These are phyloP conservation scores for Schizosaccharomyces cryophilus DNA, from an alignment of 805 yeast genomes.

Conservation along the genomic window DNA sequence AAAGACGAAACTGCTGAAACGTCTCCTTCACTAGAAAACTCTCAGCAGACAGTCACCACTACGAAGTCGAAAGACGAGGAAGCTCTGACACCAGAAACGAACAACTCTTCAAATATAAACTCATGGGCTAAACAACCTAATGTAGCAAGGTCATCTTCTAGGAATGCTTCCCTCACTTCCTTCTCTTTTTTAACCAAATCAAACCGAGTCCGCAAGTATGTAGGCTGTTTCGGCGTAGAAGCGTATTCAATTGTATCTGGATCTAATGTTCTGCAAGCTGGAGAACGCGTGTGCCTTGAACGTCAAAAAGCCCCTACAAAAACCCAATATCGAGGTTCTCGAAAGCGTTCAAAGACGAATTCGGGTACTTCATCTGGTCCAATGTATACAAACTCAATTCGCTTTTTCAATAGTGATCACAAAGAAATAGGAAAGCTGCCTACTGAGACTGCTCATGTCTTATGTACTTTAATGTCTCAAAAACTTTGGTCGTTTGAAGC, in stretches of 20 bases:
- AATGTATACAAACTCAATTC: constrained; percentile 9
- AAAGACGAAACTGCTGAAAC: no score
- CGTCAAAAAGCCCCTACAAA: constrained; percentile 7
- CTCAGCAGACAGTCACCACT: no score
- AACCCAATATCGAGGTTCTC: constrained; percentile 4
- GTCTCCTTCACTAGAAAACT: no score
- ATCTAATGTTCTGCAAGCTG: constrained; percentile 11
- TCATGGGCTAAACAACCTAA: no score
- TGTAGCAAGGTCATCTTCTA: not conserved
- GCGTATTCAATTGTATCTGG: constrained; percentile 18
- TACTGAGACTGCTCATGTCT: constrained; percentile 37
- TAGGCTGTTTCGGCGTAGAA: constrained; percentile 17
- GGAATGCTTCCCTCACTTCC: not conserved
- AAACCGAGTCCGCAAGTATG: not conserved
- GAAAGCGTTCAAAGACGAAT: not conserved
- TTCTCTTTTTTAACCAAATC: not conserved
- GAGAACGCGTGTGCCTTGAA: constrained; percentile 12
- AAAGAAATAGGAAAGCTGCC: constrained; percentile 58
- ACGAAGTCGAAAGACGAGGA: no score
- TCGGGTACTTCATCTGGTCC: not conserved
- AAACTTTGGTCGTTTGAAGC: constrained; percentile 31
- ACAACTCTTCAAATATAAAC: no score
- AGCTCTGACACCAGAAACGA: no score
- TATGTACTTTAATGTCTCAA: constrained; percentile 40
- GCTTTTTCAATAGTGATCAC: constrained; percentile 13